phyloP scores from a whole-genome alignment of 2,329 filamentous ascomycete species.

The Colletotrichum musae region DNA sequence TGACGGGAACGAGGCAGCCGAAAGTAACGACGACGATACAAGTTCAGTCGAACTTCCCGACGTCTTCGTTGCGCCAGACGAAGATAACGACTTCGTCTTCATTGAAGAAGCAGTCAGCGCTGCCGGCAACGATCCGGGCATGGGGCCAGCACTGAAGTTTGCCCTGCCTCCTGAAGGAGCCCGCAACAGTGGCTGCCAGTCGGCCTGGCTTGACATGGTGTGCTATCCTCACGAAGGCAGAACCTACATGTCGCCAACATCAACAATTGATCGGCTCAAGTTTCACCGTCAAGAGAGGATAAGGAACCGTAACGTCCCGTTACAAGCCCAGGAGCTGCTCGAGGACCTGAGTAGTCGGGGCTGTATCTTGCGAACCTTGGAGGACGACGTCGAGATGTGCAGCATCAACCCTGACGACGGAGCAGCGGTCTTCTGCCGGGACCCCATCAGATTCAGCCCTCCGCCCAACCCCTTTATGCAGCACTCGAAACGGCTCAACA shows the following conservation, averaged over 20 bases:
- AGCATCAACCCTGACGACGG: conserved; percentile 43
- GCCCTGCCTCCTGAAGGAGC: conserved; percentile 7
- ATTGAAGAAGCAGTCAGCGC: conserved; percentile 17
- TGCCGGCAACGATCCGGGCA: background rate
- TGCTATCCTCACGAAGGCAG: conserved; percentile 53
- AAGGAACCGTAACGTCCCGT: conserved; percentile 21
- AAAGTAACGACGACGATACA: conserved; percentile 41
- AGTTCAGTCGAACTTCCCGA: conserved; percentile 11
- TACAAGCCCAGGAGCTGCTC: conserved; percentile 25
- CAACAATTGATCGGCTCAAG: conserved; percentile 5
- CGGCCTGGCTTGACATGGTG: conserved; percentile 49
- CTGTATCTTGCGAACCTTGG: conserved; percentile 63
- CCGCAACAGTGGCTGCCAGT: conserved; percentile 8
- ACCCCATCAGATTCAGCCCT: conserved; percentile 45
- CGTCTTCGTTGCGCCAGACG: background rate
- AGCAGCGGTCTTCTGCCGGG: conserved; percentile 50
- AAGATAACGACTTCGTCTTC: conserved; percentile 16
- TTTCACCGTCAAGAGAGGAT: conserved; percentile 30
- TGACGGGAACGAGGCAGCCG: conserved; percentile 40
- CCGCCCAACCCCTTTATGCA: conserved; percentile 41
- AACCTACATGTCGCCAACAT: conserved; percentile 30
- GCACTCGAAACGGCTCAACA: conserved; percentile 62
- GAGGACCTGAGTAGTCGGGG: conserved; percentile 44
- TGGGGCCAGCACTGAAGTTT: conserved; percentile 1
- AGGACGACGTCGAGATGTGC: conserved; percentile 64